phyloP scores from a whole-genome alignment of 495 filamentous ascomycete genomes.

The Aspergillus asperescens region DNA sequence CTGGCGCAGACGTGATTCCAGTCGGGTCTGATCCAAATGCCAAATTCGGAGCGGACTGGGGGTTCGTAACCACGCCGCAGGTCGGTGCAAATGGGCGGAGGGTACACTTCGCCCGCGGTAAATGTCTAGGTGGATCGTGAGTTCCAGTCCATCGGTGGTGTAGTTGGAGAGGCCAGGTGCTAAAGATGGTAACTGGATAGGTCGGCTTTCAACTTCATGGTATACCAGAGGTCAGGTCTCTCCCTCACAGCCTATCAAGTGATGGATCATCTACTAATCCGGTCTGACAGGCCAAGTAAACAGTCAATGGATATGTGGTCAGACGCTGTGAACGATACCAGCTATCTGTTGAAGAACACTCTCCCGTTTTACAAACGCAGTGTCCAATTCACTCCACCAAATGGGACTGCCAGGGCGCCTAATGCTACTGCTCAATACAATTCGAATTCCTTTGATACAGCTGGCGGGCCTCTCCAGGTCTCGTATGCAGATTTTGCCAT shows the following conservation, averaged over 20 bases:
- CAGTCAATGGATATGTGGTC: constrained; percentile 52
- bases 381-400: constrained; percentile 47
- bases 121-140: constrained; percentile 37
- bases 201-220: constrained; percentile 32
- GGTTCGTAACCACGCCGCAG: constrained; percentile 30
- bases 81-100: constrained; percentile 30
- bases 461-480: constrained; percentile 44
- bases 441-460: constrained; percentile 23
- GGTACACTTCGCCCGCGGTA: constrained; percentile 41
- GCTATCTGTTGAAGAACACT: constrained; percentile 48
- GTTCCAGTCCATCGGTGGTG: neutral
- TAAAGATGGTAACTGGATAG: constrained; percentile 15
- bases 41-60: constrained; percentile 46
- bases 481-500: constrained; percentile 46
- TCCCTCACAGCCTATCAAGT: neutral
- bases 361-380: constrained; percentile 53
- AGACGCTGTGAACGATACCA: constrained; percentile 48
- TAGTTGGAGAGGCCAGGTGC: neutral
- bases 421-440: constrained; percentile 48
- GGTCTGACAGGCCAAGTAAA: constrained; percentile 29
- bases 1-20: constrained; percentile 30
- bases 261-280: neutral
- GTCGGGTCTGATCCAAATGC: constrained; percentile 29
- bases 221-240: constrained; percentile 29
- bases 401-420: constrained; percentile 18